Base-by-base conservation (phyloP, 2,329 filamentous ascomycete species). In the Shiraia bambusicola region DNA sequence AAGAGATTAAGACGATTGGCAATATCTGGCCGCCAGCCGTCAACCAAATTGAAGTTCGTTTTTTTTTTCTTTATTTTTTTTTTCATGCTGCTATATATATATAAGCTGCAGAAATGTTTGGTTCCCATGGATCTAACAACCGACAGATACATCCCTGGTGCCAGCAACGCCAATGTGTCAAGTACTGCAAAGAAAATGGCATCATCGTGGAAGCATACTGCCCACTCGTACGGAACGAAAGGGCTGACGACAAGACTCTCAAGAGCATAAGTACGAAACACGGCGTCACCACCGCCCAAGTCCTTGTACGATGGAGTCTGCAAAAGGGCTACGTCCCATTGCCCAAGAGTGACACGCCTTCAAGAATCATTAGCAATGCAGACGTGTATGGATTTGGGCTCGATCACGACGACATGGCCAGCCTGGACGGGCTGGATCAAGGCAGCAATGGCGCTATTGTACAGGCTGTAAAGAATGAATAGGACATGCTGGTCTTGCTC, bases 261-360 rank as follows among this genome's bases (percentile, higher is more conserved):
- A 76, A 78, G 45, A 74, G 74, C 11, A 69, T 94, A 42, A 81
- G 83, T 1, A 73, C 84, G 56, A 91, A 89, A 71, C 81, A 93
- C 65, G 76, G 75, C 50, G 90, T 86, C 71, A 80, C 80, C 6
- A 80, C 85, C 45, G 85, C 87, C 8, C 90, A 95, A 74, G 72
- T 95, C 8, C 69, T 95, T 58, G 71, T 95, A 35, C 78, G 89
- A 49, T 95, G 88, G 78, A 87, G 86, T 54, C 67, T 95, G 68
- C 87, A 95, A 69, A 91, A 88, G 70, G 85, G 63, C 14, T 68
- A 57, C 37, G 63, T 69, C 10, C 61, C 68, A 2, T 56, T 71
- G 2, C 69, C 68, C 0, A 71, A 70, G 50, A 70, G 65, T 43
- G 68, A 70, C 36, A 67, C 61, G 0, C 61, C 65, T 1, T 48